phyloP scores from a whole-genome alignment of 768 basidiomycete genomes.

The Rhizopogon roseolus region DNA sequence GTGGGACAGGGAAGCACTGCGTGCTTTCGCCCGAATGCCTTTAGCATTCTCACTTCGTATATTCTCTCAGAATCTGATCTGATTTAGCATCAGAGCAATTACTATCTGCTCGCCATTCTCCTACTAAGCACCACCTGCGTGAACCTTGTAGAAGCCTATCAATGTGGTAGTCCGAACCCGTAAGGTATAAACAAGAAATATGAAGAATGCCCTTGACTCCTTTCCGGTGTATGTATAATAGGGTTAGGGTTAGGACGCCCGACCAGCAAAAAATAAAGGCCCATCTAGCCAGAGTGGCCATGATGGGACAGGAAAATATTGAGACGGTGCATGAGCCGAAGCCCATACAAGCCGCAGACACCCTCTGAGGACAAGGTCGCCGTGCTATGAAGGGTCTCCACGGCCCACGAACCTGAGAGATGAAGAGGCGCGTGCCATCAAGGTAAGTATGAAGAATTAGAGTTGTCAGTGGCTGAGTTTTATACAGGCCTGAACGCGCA shows the following conservation, averaged over 20 bases:
- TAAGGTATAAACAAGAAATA: no score
- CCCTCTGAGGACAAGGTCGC: slow-evolving; percentile 43
- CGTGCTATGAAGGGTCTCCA: slow-evolving; percentile 50
- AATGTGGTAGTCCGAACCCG: no score
- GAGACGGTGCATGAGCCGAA: slow-evolving; percentile 33
- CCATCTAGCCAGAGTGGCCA: slow-evolving; percentile 30
- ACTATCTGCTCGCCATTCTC: no score
- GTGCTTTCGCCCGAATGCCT: no score
- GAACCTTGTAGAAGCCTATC: no score
- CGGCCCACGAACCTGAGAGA: slow-evolving; percentile 47
- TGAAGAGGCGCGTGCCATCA: slow-evolving; percentile 50
- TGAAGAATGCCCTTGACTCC: no score
- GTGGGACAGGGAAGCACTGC: no score
- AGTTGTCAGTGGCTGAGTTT: slow-evolving; percentile 1
- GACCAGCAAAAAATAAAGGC: slow-evolving; percentile 24
- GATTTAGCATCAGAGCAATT: no score
- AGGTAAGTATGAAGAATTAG: slow-evolving; percentile 45
- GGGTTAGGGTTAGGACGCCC: slow-evolving; percentile 24
- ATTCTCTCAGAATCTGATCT: no score
- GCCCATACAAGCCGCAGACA: slow-evolving; percentile 38
- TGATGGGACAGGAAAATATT: slow-evolving; percentile 42
- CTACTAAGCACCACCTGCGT: no score
- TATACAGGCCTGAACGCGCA: slow-evolving; percentile 18
- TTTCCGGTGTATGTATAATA: not conserved
- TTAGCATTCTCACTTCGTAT: no score